Evolutionary conservation across 148 eudicot genomes (phyloP).

Genomic region (Polygonum maritimum): DNA sequence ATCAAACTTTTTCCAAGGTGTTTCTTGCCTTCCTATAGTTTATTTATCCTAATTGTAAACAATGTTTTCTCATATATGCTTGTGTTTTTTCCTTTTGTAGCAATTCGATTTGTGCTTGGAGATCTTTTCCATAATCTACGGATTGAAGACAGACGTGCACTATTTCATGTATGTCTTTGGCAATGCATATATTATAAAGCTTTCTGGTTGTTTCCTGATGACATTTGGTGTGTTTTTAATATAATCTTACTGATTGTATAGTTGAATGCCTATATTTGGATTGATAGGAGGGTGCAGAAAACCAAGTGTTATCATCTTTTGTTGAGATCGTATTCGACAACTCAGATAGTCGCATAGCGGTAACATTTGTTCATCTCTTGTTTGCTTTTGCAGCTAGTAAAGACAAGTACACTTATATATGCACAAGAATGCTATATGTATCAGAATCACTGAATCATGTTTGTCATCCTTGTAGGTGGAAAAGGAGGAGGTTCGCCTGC

Average conservation of each 20-base stretch:
- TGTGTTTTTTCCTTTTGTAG: constrained; percentile 27
- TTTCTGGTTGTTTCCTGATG: neutral
- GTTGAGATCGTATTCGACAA: constrained; percentile 99
- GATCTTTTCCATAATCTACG: constrained; percentile 92
- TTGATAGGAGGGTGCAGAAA: constrained; percentile 88
- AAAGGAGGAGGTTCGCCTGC: constrained; percentile 88
- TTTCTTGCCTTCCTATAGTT: neutral
- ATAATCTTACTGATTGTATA: neutral
- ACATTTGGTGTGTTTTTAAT: constrained; percentile 6
- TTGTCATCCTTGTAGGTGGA: constrained; percentile 52
- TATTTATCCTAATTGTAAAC: neutral
- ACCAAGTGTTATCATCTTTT: constrained; percentile 86
- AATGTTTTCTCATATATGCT: neutral
- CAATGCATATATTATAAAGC: constrained; percentile 1
- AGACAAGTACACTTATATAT: neutral
- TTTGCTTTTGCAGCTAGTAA: neutral
- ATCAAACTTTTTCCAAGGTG: constrained; percentile 97
- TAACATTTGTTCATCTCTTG: constrained; percentile 16
- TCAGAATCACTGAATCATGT: neutral
- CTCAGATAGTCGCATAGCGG: constrained; percentile 92
- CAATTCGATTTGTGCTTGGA: constrained; percentile 95
- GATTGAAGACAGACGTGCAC: constrained; percentile 74
- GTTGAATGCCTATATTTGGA: neutral
- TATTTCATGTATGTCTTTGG: constrained; percentile 77
- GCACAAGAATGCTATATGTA: neutral